Evolutionary conservation across 129 eudicot species (phyloP), one percentile per base, ranked within the genome.

Genomic region (Arctium minus): DNA sequence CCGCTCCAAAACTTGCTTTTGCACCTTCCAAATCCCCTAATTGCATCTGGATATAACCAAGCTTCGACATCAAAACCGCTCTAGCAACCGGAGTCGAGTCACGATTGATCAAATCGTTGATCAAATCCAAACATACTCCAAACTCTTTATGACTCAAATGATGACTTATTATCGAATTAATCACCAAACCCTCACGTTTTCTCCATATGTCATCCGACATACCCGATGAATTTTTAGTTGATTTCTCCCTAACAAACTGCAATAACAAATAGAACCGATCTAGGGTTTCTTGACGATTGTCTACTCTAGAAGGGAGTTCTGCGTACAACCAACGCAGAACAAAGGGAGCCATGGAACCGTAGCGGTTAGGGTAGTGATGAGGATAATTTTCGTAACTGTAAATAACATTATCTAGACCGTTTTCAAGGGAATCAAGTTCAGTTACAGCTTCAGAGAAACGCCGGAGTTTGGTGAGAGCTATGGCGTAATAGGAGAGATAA

Each of bases 1-100:
- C 91, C 53, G 7, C 29, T 6, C 50, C 80, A 53, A 95, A 95
- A 1, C 93, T 88, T 9, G 37, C 78, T 72, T 88, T 95, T 0
- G 97, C 98, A 36, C 97, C 91, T 42, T 92, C 97, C 70, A 95
- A 70, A 86, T 95, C 97, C 64, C 98, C 98, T 10, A 85, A 89
- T 29, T 92, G 95, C 97, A 94, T 87, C 79, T 92, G 91, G 29
- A 90, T 83, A 67, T 90, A 92, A 18, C 98, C 98, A 5, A 91
- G 77, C 74, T 92, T 90, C 6, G 97, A 88, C 53, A 89, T 50
- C 83, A 90, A 56, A 0, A 48, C 84, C 2, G 80, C 87, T 73
- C 67, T 73, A 9, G 74, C 78, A 22, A 71, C 80, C 0, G 79
- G 62, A 56, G 69, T 82, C 15, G 82, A 77, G 71, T 84, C 80